Base-by-base conservation (phyloP, 169 alveolate species). In the Babesia ovata region DNA sequence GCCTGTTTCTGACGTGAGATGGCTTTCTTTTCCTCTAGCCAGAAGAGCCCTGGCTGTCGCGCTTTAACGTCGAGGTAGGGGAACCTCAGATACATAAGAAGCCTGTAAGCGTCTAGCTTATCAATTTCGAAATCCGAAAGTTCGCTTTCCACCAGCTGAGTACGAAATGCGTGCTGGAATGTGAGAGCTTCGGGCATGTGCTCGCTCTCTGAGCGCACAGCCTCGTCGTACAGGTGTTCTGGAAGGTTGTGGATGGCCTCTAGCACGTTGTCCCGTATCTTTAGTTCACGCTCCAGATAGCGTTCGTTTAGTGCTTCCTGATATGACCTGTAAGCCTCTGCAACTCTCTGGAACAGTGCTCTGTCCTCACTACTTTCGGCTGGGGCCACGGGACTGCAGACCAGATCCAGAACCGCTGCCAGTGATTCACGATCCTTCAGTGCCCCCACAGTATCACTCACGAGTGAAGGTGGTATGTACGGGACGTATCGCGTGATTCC, bases 1-100 rank as follows among this genome's bases (percentile, higher is more conserved):
- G 91, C 91, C 72, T 89, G 93, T 57, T 89, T 89, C 69, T 89
- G 93, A 42, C 92, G 63, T 22, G 91, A 85, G 56, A 89, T 45
- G 22, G 90, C 90, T 58, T 89, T 89, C 75, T 86, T 85, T 59
- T 89, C 93, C 61, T 88, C 88, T 49, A 89, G 81, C 90, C 91
- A 89, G 75, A 89, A 89, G 46, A 89, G n/a, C 59, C 88, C 88
- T 44, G 93, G 93, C 21, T 81, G 76, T 14, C 79, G 71, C 48
- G 72, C 75, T 46, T 89, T 89, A 29, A 85, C 57, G 54, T 85
- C 90, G 54, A 82, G 65, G 75, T 85, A 84, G 26, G 93, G 93
- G 66, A 75, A 89, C 57, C 93, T 49, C 50, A 89, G 58, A 59
- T 89, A 79, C 78, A 85, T 86, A 33, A 89, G 66, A 63, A 89